These are phyloP conservation scores for Leptographium wingfieldii DNA, from an alignment of 2,329 filamentous ascomycete species.

Conservation along the genomic window DNA sequence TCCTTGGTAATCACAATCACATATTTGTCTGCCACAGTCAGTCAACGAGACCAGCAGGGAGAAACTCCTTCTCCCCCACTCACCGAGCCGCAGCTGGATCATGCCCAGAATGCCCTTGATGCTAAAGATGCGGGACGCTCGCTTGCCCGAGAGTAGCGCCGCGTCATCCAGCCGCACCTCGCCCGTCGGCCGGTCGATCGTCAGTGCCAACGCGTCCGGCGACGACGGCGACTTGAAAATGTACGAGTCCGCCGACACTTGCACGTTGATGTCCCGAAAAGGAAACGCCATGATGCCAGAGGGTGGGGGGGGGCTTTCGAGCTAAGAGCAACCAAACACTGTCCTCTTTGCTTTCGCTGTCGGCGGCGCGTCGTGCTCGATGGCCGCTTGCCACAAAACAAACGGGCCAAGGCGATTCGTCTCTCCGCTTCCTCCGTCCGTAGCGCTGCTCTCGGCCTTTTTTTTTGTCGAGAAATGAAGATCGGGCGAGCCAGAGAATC, in stretches of 20 bases:
- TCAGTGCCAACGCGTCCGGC: constrained; percentile 72
- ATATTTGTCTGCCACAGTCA: constrained; percentile 60
- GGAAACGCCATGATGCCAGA: constrained; percentile 37
- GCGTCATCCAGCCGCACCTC: constrained; percentile 79
- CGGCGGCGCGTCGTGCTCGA: too few species aligned
- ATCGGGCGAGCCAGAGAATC: too few species aligned
- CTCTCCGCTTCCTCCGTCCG: too few species aligned
- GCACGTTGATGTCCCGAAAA: constrained; percentile 94
- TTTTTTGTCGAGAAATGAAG: too few species aligned
- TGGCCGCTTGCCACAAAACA: too few species aligned
- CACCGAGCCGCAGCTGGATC: constrained; percentile 86
- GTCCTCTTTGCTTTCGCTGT: too few species aligned
- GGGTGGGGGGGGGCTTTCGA: background rate
- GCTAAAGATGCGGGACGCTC: constrained; percentile 65
- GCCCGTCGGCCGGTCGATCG: constrained; percentile 84
- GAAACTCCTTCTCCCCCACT: constrained; percentile 9
- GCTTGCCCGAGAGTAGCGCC: constrained; percentile 60
- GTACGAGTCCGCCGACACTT: constrained; percentile 83
- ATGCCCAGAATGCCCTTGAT: constrained; percentile 91
- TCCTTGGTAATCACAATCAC: constrained; percentile 93
- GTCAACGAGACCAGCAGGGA: too few species aligned
- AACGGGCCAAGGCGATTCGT: too few species aligned
- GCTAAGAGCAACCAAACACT: background rate
- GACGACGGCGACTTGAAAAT: constrained; percentile 94
- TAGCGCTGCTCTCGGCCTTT: too few species aligned